A percentile compares a stretch with the other conserved stretches of the same genome.
phyloP scores from a whole-genome alignment of 805 yeast genomes.

The Kodamaea neixiangensis region DNA sequence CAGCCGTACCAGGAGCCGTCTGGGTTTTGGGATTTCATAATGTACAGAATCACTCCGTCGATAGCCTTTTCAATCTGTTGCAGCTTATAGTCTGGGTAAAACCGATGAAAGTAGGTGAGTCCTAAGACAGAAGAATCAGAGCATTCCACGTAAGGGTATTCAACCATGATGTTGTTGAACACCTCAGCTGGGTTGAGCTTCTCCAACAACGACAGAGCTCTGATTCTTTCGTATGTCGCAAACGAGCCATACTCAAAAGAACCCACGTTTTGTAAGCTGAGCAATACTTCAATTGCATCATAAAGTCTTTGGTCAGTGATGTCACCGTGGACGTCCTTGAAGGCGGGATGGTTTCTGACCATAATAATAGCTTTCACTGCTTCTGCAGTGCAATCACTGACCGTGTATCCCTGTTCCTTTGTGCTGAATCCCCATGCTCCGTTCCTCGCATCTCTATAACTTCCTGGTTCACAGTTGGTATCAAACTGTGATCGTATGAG shows the following conservation, averaged over 20 bases:
- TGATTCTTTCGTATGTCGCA: slow-evolving; percentile 85
- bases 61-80: slow-evolving; percentile 71
- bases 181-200: slow-evolving; percentile 93
- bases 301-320: slow-evolving; percentile 57
- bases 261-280: slow-evolving; percentile 77
- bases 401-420: slow-evolving; percentile 93
- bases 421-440: slow-evolving; percentile 99
- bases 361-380: slow-evolving; percentile 89
- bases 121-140: slow-evolving; percentile 95
- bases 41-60: slow-evolving; percentile 69
- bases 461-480: slow-evolving; percentile 71
- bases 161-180: slow-evolving; percentile 97
- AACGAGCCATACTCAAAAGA: slow-evolving; percentile 86
- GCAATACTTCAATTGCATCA: slow-evolving; percentile 73
- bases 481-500: slow-evolving; percentile 83
- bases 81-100: slow-evolving; percentile 62
- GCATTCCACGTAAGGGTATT: slow-evolving; percentile 97
- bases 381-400: slow-evolving; percentile 96
- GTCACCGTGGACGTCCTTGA: slow-evolving; percentile 48
- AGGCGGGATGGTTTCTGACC: slow-evolving; percentile 71
- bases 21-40: slow-evolving; percentile 60
- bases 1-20: slow-evolving; percentile 99
- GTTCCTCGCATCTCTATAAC: slow-evolving; percentile 76
- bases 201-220: slow-evolving; percentile 78
- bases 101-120: slow-evolving; percentile 69